A percentile compares a stretch with the other conserved stretches of the same genome.
phyloP scores from a whole-genome alignment of 352 stramenopile genomes.

The Halophytophthora polymorphica region DNA sequence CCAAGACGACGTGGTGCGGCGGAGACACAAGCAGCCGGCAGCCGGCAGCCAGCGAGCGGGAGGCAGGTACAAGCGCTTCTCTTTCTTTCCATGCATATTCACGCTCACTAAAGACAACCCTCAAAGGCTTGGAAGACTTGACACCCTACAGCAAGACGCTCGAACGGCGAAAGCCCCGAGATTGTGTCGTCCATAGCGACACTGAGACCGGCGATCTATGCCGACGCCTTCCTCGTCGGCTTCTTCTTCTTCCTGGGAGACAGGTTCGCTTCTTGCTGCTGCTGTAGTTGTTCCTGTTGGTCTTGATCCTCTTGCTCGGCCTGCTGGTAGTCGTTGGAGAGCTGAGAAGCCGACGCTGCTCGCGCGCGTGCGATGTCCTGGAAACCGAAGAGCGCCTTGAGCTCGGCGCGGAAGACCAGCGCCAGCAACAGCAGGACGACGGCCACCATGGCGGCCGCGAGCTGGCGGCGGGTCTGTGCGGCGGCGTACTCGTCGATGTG shows the following conservation, averaged over 20 bases:
- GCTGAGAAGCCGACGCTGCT: constrained; percentile 60
- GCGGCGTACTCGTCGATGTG: constrained; percentile 79
- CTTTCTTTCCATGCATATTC: too few species aligned
- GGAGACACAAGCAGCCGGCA: too few species aligned
- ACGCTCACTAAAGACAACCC: too few species aligned
- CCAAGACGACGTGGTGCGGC: too few species aligned
- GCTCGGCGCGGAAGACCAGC: constrained; percentile 52
- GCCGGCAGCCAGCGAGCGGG: too few species aligned
- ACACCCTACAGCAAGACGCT: too few species aligned
- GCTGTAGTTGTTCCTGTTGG: not conserved
- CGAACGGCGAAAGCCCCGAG: not conserved
- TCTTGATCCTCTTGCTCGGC: constrained; percentile 13
- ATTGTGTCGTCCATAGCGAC: constrained; percentile 14
- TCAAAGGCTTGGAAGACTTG: too few species aligned
- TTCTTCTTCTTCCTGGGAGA: constrained; percentile 1
- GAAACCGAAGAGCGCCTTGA: constrained; percentile 60
- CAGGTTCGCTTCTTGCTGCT: not conserved
- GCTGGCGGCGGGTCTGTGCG: constrained; percentile 43
- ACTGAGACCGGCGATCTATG: constrained; percentile 12
- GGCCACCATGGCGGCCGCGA: constrained; percentile 27
- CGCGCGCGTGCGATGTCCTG: constrained; percentile 64
- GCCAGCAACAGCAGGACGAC: constrained; percentile 39
- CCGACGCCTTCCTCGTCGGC: constrained; percentile 4
- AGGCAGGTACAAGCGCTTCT: too few species aligned
- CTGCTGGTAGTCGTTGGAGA: constrained; percentile 49